Evolutionary conservation across 495 filamentous ascomycete species (phyloP).

Genomic region (Podospora australis): DNA sequence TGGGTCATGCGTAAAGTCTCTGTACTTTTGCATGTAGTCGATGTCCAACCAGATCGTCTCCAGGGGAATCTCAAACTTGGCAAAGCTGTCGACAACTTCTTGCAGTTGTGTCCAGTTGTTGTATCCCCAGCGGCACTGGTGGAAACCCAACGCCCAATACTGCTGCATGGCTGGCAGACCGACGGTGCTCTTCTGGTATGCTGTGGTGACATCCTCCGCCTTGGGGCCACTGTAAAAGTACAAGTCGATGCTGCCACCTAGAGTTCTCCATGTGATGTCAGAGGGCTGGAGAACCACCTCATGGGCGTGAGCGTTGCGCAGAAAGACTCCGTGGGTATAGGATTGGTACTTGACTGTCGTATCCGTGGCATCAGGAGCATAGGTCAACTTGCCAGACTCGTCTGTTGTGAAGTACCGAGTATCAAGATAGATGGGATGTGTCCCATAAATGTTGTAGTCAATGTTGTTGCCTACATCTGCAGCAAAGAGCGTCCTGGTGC

Average conservation of each 20-base stretch:
- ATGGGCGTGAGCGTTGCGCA: slow-evolving; percentile 72
- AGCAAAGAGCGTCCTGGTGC: slow-evolving; percentile 68
- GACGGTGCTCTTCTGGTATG: slow-evolving; percentile 64
- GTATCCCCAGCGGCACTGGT: slow-evolving; percentile 83
- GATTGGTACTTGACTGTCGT: slow-evolving; percentile 50
- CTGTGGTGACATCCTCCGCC: slow-evolving; percentile 60
- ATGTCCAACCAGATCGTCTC: slow-evolving; percentile 85
- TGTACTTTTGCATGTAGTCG: slow-evolving; percentile 65
- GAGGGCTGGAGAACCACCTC: slow-evolving; percentile 60
- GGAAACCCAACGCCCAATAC: slow-evolving; percentile 82
- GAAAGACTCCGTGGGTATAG: slow-evolving; percentile 76
- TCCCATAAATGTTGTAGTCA: slow-evolving; percentile 73
- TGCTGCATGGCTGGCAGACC: slow-evolving; percentile 77
- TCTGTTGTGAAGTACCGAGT: slow-evolving; percentile 60
- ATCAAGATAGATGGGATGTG: slow-evolving; percentile 78
- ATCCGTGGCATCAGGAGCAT: slow-evolving; percentile 49
- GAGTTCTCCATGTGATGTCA: slow-evolving; percentile 70
- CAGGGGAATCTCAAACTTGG: slow-evolving; percentile 63
- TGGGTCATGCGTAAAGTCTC: slow-evolving; percentile 70
- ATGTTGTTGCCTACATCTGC: slow-evolving; percentile 60
- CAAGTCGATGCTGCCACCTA: slow-evolving; percentile 76
- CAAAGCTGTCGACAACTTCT: slow-evolving; percentile 73
- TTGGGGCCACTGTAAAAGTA: slow-evolving; percentile 74
- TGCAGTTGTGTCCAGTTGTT: slow-evolving; percentile 66
- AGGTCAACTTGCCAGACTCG: slow-evolving; percentile 43